phyloP scores from a whole-genome alignment of 2,329 filamentous ascomycete genomes.

The Fusarium sterilihyphosum region DNA sequence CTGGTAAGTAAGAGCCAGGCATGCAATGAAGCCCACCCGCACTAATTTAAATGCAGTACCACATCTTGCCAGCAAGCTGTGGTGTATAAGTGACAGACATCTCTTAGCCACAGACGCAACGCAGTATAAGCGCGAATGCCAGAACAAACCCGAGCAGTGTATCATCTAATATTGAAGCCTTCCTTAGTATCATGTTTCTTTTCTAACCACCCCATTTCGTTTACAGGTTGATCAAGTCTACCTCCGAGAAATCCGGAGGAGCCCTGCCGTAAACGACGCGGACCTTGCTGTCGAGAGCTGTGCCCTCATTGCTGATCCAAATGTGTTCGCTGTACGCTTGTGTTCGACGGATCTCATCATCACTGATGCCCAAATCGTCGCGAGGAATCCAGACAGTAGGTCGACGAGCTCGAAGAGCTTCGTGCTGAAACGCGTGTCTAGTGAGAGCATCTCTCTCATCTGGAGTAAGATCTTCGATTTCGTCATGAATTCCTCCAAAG shows the following conservation, averaged over 20 bases:
- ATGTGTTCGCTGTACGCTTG: slow-evolving; percentile 79
- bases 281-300: slow-evolving; percentile 83
- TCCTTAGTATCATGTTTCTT: no score
- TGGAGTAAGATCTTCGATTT: slow-evolving; percentile 92
- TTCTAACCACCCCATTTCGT: no score
- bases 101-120: no score
- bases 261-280: slow-evolving; percentile 85
- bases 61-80: no score
- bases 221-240: slow-evolving; percentile 84
- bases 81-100: no score
- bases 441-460: slow-evolving; percentile 88
- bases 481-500: slow-evolving; percentile 88
- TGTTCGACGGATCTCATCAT: slow-evolving; percentile 88
- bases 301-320: slow-evolving; percentile 95
- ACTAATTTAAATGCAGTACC: no score
- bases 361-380: slow-evolving; percentile 88
- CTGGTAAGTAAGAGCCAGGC: no score
- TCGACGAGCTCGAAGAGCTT: slow-evolving; percentile 82
- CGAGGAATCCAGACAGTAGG: slow-evolving; percentile 95
- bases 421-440: slow-evolving; percentile 89
- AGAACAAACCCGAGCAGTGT: no score
- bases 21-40: no score
- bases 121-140: no score
- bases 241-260: slow-evolving; percentile 88
- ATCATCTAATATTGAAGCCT: no score